These are phyloP conservation scores for Solanum rostratum DNA, from an alignment of 257 asterid genomes.

Conservation along the genomic window DNA sequence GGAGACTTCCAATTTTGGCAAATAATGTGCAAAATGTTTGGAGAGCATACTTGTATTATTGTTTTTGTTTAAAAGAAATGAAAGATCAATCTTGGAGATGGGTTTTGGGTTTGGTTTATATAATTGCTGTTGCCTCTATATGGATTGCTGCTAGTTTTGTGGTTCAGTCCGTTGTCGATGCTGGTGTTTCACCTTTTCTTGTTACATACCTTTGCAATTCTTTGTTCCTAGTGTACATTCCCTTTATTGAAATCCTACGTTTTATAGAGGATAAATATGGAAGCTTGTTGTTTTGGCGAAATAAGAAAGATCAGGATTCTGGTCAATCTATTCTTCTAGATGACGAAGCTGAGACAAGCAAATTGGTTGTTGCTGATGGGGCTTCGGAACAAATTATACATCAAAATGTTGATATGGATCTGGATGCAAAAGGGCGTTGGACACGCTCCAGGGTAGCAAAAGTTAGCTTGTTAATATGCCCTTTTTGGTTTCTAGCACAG, in stretches of 20 bases:
- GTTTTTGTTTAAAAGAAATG: constrained; percentile 25
- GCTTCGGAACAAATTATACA: constrained; percentile 3
- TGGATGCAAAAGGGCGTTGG: constrained; percentile 91
- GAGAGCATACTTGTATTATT: too few species aligned
- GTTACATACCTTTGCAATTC: constrained; percentile 89
- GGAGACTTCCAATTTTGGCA: neutral
- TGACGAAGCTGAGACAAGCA: constrained; percentile 9
- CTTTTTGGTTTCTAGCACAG: constrained; percentile 90
- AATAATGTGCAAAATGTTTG: too few species aligned
- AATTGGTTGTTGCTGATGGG: constrained; percentile 2
- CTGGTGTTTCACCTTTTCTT: constrained; percentile 82
- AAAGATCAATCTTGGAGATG: constrained; percentile 58
- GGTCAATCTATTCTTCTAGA: constrained; percentile 48
- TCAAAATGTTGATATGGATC: constrained; percentile 15
- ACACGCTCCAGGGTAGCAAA: constrained; percentile 71
- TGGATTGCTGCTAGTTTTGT: constrained; percentile 98
- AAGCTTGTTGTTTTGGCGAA: constrained; percentile 51
- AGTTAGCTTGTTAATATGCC: constrained; percentile 83
- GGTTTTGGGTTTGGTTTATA: constrained; percentile 66
- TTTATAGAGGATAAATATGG: constrained; percentile 68
- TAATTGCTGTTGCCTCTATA: constrained; percentile 69
- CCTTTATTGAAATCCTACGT: constrained; percentile 64
- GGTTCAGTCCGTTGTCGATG: constrained; percentile 88
- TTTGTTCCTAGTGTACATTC: constrained; percentile 68
- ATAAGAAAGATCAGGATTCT: constrained; percentile 7